Evolutionary conservation across 257 asterid species (phyloP).

Genomic region (Coffea eugenioides): DNA sequence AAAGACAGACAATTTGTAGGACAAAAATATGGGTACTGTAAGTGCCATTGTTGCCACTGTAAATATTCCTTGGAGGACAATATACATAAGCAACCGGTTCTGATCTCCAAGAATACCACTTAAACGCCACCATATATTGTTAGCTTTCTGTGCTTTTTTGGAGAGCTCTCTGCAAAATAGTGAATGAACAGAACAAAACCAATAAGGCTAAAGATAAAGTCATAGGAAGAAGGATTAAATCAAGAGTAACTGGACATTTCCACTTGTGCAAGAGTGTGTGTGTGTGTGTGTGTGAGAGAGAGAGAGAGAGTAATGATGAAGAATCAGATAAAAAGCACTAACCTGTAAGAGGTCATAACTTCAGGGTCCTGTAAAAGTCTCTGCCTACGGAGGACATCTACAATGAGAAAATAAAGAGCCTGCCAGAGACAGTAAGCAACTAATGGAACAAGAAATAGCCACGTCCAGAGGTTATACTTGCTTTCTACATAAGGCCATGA

Average conservation of each 20-base stretch:
- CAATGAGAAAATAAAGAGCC: constrained; percentile 83
- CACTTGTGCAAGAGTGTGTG: not conserved
- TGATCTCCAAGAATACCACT: constrained; percentile 93
- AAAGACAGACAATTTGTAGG: constrained; percentile 57
- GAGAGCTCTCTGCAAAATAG: constrained; percentile 66
- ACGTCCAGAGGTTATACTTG: constrained; percentile 86
- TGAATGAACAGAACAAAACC: constrained; percentile 5
- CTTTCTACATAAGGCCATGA: constrained; percentile 84
- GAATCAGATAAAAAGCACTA: constrained; percentile 4
- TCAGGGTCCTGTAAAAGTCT: constrained; percentile 85
- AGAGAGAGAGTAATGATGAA: not conserved
- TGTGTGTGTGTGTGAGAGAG: not conserved
- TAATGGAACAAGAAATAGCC: constrained; percentile 87
- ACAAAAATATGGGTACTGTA: constrained; percentile 85
- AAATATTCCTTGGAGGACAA: constrained; percentile 77
- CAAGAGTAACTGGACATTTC: not conserved
- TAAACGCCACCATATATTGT: constrained; percentile 88
- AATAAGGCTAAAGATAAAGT: not conserved
- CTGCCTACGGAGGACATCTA: constrained; percentile 86
- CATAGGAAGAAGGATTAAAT: not conserved
- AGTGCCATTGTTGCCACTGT: constrained; percentile 88
- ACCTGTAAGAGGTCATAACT: constrained; percentile 99
- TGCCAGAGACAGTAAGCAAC: constrained; percentile 81
- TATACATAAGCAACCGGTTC: constrained; percentile 90
- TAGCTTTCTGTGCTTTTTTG: constrained; percentile 91